Evolutionary conservation across 768 basidiomycete genomes (phyloP).

Genomic region (Panaeolus cyanescens): DNA sequence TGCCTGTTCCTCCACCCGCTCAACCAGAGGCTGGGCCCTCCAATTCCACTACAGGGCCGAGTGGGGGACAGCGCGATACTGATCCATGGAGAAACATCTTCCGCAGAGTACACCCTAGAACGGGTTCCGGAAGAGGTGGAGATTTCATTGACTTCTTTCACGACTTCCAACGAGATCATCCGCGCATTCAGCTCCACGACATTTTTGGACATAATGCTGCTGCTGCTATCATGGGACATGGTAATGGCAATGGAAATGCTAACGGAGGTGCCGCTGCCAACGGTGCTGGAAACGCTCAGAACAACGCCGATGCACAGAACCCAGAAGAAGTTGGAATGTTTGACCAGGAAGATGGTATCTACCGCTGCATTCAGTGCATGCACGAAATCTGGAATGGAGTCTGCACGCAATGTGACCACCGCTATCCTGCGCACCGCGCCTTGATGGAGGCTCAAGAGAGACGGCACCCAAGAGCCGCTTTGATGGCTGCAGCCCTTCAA

Average conservation of each 20-base stretch:
- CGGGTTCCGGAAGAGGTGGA: neutral
- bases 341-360: constrained; percentile 77
- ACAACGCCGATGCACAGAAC: constrained; percentile 23
- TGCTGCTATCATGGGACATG: neutral
- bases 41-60: constrained; percentile 21
- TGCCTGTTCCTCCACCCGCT: constrained; percentile 25
- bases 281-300: constrained; percentile 17
- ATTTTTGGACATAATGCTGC: neutral
- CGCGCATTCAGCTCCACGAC: neutral
- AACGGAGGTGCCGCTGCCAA: constrained; percentile 11
- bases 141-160: neutral
- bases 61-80: constrained; percentile 9
- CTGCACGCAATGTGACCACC: constrained; percentile 63
- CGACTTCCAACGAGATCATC: neutral
- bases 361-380: constrained; percentile 73
- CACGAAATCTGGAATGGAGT: constrained; percentile 76
- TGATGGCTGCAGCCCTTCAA: no score
- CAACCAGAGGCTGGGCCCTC: constrained; percentile 22
- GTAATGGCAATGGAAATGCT: neutral
- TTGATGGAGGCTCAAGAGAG: neutral
- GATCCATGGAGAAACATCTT: constrained; percentile 77
- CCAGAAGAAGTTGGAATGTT: constrained; percentile 59
- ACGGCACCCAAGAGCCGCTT: no score
- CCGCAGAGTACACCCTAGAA: constrained; percentile 21
- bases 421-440: constrained; percentile 53